Base-by-base conservation (phyloP, 306 rosid genomes). In the Carpinus viminea region DNA sequence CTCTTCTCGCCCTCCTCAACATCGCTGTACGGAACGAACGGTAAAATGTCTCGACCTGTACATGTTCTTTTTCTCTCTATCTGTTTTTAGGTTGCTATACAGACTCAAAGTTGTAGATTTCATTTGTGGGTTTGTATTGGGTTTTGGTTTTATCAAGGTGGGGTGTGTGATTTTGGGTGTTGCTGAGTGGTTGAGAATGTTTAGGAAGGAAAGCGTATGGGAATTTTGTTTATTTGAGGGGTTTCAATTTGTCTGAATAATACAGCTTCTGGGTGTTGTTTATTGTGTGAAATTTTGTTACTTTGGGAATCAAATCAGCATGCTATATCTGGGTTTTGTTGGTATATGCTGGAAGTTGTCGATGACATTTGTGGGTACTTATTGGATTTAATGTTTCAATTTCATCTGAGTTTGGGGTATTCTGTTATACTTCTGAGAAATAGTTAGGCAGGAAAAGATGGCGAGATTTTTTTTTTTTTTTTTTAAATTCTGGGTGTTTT, bases 1-100 rank as follows among this genome's bases (percentile, higher is more conserved):
- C 98, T 75, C 95, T 93, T 61, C 97, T 93, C 28, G 98, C 97
- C 28, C 95, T 93, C 51, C 98, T 93, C 84, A 93, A 93, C 68
- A 95, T 93, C 54, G 98, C 98, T 21, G 96, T 89, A 55, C 92
- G 95, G 59, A 87, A 93, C 41, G 97, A 91, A 80, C 75, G 95
- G 98, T 93, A 48, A 65, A 45, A 56, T 68, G 68, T 46, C 48
- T 74, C 17, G 5, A 12, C 20, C 3, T 3, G 2, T 5, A 12
- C 6, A 43, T 26, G 18, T 2, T 66, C 16, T 51, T 48, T 24
- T 16, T 20, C 54, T 36, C 70, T 13, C 24, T 43, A 38, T 78
- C 45, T n/a, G 31, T 54, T 61, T 50, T 26, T 55, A 5, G 11
- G 2, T 3, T 45, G 3, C 20, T 78, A 31, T 74, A 11, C 36